Evolutionary conservation across 345 rosid genomes (phyloP), one percentile per base, ranked within the genome.

Genomic region (Ricinus communis): DNA sequence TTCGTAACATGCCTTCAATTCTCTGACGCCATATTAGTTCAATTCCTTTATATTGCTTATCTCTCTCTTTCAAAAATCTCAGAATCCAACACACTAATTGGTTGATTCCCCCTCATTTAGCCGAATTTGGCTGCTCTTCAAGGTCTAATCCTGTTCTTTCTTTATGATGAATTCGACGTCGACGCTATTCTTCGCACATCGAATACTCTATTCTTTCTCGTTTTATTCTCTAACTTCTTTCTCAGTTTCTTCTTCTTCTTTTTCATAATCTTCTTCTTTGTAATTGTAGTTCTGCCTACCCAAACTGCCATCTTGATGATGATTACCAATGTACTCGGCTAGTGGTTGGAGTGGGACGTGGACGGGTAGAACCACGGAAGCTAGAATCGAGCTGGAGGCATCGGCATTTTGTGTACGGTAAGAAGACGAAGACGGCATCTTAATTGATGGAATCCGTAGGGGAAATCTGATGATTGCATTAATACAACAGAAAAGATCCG

Each of bases 21-120:
- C 84, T 93, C 98, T 0, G 98, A 91, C n/a, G 98, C 98, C n/a
- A n/a, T 27, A 93, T 90, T 53, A 93, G 75, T 69, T 93, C 97
- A 14, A 93, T 85, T 5, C 96, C 98, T 56, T 71, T 84, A 46
- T 79, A 82, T 77, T 93, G 98, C 51, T 96, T 82, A n/a, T 82
- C 79, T 71, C 83, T 89, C 82, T 93, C 98, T 62, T 82, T 81
- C 83, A 28, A 74, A 77, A 49, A 92, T 56, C 36, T 87, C 91
- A 7, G 89, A 91, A 74, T 88, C 94, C 0, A 88, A 88, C 68
- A 49, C 79, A 25, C 74, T 21, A 18, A 91, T 74, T 8, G 90
- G 53, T 56, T 84, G 91, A 68, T 80, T 75, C 15, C 93, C 93
- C 96, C 86, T 1, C 81, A 72, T 25, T 77, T 76, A 65, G 79